A percentile compares a stretch with the other conserved stretches of the same genome.
Conservation (phyloP, 1,284 basidiomycete species). For the Malassezia restricta region DNA sequence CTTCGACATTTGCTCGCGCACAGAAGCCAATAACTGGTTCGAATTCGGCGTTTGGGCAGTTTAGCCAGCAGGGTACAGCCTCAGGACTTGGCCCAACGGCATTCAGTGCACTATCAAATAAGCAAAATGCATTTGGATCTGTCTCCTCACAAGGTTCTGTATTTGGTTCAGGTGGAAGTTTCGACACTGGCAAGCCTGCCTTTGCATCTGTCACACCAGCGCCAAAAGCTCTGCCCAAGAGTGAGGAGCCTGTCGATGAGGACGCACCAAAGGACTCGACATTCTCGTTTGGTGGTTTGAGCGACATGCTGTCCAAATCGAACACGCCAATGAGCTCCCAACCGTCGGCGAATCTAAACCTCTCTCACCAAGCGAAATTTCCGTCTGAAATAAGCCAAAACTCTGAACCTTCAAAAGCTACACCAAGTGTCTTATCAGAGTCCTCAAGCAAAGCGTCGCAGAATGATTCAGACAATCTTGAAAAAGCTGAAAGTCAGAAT, state of each 20-base stretch:
- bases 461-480: too few species aligned
- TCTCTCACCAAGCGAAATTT: too few species aligned
- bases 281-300: constrained; percentile 26
- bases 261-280: neutral
- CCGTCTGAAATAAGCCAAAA: too few species aligned
- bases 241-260: neutral
- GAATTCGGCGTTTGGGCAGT: constrained; percentile 17
- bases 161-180: constrained; percentile 14
- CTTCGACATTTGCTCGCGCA: neutral
- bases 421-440: too few species aligned
- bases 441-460: too few species aligned
- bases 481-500: too few species aligned
- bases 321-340: neutral
- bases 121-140: constrained; percentile 3
- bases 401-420: too few species aligned
- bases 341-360: too few species aligned
- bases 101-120: constrained; percentile 13
- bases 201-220: neutral
- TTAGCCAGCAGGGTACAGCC: constrained; percentile 6
- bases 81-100: constrained; percentile 9
- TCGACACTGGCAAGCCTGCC: neutral
- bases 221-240: neutral
- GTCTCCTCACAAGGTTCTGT: neutral
- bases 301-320: constrained; percentile 7
- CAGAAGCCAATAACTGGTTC: neutral